These are phyloP conservation scores for Sonneratia caseolaris DNA, from an alignment of 345 rosid genomes.

Conservation along the genomic window DNA sequence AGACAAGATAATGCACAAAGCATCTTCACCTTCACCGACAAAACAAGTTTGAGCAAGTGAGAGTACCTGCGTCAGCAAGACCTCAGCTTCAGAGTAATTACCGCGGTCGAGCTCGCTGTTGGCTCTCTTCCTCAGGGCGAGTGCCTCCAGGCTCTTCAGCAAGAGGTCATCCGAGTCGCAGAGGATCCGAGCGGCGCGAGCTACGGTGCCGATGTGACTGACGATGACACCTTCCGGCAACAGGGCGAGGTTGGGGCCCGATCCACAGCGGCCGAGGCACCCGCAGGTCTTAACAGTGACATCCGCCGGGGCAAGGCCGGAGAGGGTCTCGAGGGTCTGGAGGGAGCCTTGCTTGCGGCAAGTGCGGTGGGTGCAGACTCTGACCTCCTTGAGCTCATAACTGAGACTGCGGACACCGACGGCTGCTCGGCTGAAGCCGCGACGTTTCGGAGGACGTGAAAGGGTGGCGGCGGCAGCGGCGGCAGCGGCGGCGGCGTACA, in stretches of 20 bases:
- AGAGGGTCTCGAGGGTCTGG: slow-evolving; percentile 48
- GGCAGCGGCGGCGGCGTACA: neutral
- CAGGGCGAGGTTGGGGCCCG: slow-evolving; percentile 73
- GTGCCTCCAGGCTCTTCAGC: slow-evolving; percentile 36
- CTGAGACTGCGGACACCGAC: neutral
- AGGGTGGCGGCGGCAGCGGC: neutral
- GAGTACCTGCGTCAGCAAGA: slow-evolving; percentile 52
- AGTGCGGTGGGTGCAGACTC: slow-evolving; percentile 80
- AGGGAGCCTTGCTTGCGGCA: slow-evolving; percentile 75
- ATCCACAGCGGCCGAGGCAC: slow-evolving; percentile 79
- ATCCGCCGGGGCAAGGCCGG: slow-evolving; percentile 51
- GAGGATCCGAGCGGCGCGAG: slow-evolving; percentile 54
- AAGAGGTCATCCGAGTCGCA: slow-evolving; percentile 23
- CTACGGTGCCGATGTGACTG: slow-evolving; percentile 62
- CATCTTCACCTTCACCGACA: neutral
- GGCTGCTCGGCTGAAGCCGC: slow-evolving; percentile 4
- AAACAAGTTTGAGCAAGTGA: neutral
- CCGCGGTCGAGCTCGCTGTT: slow-evolving; percentile 33
- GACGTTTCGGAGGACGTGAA: slow-evolving; percentile 1
- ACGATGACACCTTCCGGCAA: slow-evolving; percentile 56
- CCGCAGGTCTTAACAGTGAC: slow-evolving; percentile 53
- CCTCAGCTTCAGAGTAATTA: slow-evolving; percentile 42
- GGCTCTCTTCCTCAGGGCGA: slow-evolving; percentile 60
- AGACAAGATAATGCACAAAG: neutral
- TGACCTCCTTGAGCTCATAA: slow-evolving; percentile 36